Evolutionary conservation across 106 monocot genomes (phyloP), one percentile per base, ranked within the genome.

Genomic region (Xerophyta viscosa): DNA sequence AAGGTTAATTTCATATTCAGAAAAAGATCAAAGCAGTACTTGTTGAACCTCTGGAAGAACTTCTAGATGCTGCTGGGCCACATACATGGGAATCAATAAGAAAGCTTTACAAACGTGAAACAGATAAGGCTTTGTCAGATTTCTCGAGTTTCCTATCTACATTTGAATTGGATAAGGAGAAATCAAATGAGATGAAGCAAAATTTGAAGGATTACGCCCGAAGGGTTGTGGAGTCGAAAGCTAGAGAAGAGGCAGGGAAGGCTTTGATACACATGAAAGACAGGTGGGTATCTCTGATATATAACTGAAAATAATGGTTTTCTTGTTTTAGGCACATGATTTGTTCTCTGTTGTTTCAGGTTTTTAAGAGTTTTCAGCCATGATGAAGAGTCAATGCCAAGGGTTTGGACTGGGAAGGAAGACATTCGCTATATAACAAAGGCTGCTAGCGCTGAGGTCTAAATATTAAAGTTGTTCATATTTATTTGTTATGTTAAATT

Each of bases 361-460:
- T 91, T 91, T 58, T 60, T 71, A 42, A 57, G 66, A 27, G 66
- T 81, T 8, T 91, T 91, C 44, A 85, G 74, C 25, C 75, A 71
- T 72, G 91, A 85, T 48, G 71, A 57, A 66, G 75, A 91, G 58
- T 85, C 62, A 9, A 81, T 91, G 77, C 91, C 91, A n/a, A 77
- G 91, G 64, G 66, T 78, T 20, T 91, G 85, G 85, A 91, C 85
- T 19, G 85, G 81, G 9, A 82, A 76, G 47, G 78, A 91, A 70
- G 73, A 91, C 43, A 75, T 91, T 33, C 58, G 63, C 17, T 56
- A 51, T 22, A 85, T 91, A 13, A 70, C 91, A 13, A 78, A 75
- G 47, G 52, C 65, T 20, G 78, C 91, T 13, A 69, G 66, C 45
- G 45, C 48, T 58, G 75, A 62, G 54, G 91, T n/a, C n/a, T n/a